These are phyloP conservation scores for Paraconiothyrium brasiliense DNA, from an alignment of 2,329 filamentous ascomycete genomes.

Conservation along the genomic window DNA sequence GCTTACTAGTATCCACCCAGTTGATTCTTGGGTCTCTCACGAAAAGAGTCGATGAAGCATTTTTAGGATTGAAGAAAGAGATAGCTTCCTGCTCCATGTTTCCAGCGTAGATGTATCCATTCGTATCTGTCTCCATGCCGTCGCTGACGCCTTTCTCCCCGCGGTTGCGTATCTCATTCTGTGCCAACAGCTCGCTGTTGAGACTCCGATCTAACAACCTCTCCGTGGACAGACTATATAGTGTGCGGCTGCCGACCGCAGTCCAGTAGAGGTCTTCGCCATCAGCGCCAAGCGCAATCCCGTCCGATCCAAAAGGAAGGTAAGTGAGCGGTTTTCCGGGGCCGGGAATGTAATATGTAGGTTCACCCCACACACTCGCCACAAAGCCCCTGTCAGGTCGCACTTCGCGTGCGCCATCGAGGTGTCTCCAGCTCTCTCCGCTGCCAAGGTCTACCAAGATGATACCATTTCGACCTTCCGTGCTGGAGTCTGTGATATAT, in stretches of 20 bases:
- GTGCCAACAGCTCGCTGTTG: constrained; percentile 55
- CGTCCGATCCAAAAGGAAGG: constrained; percentile 59
- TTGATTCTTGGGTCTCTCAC: constrained; percentile 17
- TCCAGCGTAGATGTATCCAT: constrained; percentile 60
- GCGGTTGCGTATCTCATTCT: constrained; percentile 53
- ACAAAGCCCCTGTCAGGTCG: constrained; percentile 57
- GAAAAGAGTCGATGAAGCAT: constrained; percentile 53
- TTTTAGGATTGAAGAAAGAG: constrained; percentile 56
- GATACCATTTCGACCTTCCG: constrained; percentile 61
- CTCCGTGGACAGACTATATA: constrained; percentile 58
- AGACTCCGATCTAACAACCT: constrained; percentile 52
- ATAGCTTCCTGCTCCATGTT: constrained; percentile 58
- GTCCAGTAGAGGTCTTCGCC: constrained; percentile 59
- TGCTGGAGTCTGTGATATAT: constrained; percentile 63
- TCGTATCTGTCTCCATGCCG: constrained; percentile 62
- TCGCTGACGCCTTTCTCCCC: constrained; percentile 62
- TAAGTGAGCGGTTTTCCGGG: constrained; percentile 49
- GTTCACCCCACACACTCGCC: constrained; percentile 59
- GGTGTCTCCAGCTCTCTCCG: constrained; percentile 60
- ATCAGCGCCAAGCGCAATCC: constrained; percentile 61
- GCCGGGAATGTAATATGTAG: constrained; percentile 54
- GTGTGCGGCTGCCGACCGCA: constrained; percentile 54
- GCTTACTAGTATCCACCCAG: constrained; percentile 22
- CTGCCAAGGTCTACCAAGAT: constrained; percentile 61
- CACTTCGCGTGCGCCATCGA: constrained; percentile 55